Percentiles rank a stretch among this genome's conserved stretches.
Conservation (phyloP, 2,329 filamentous ascomycete genomes). For the Tolypocladium paradoxum region DNA sequence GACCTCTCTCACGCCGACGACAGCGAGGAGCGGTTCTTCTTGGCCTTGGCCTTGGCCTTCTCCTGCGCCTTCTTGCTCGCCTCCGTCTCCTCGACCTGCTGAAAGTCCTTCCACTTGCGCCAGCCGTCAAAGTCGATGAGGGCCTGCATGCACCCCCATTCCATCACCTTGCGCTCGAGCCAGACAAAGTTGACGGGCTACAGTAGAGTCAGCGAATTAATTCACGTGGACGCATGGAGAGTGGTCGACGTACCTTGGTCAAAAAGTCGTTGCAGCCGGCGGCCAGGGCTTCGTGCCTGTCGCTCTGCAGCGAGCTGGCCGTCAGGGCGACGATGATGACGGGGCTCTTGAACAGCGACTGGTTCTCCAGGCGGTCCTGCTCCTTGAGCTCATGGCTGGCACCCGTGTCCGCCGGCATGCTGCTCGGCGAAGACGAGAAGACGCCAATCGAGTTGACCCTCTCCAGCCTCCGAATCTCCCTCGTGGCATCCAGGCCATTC, state of each 20-base stretch:
- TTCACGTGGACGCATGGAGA: not conserved
- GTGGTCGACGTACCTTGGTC: conserved; percentile 63
- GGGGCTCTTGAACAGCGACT: conserved; percentile 77
- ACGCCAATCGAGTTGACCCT: conserved; percentile 87
- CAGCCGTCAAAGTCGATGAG: conserved; percentile 97
- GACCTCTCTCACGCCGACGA: conserved; percentile 9
- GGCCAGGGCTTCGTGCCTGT: conserved; percentile 86
- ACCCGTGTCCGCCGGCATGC: conserved; percentile 33
- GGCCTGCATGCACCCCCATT: conserved; percentile 99
- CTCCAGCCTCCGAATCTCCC: conserved; percentile 85
- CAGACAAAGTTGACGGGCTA: conserved; percentile 96
- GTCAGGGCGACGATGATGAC: conserved; percentile 97
- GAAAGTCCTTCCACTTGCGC: conserved; percentile 91
- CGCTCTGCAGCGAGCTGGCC: conserved; percentile 86
- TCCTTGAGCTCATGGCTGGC: conserved; percentile 36
- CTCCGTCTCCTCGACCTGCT: conserved; percentile 32
- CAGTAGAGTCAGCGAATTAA: not conserved
- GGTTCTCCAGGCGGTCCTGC: conserved; percentile 59
- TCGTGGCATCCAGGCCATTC: conserved; percentile 89
- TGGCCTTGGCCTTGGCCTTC: conserved; percentile 27
- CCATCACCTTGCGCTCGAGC: conserved; percentile 94
- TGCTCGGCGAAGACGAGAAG: conserved; percentile 60
- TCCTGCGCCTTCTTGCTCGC: conserved; percentile 28
- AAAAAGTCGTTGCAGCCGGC: conserved; percentile 97
- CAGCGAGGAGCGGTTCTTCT: conserved; percentile 32